Percentiles rank a stretch among this genome's conserved stretches.
Conservation (phyloP, 2,329 filamentous ascomycete species). For the Alternaria atra region DNA sequence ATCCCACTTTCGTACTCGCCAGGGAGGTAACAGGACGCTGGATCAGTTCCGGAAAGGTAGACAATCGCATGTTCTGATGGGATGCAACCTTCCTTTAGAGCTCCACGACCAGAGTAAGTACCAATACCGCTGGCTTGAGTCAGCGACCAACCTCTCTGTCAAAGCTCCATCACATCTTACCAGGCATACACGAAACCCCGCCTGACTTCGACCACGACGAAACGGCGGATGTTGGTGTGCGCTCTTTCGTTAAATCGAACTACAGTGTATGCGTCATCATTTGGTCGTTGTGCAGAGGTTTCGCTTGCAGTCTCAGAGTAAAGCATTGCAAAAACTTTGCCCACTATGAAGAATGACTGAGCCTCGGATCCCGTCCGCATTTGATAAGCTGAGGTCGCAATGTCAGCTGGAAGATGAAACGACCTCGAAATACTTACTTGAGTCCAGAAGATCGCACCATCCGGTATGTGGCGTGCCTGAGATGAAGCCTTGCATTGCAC, state of each 20-base stretch:
- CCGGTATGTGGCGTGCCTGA: conserved; percentile 9
- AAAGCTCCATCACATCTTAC: too few relatives aligned
- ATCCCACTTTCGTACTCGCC: conserved; percentile 46
- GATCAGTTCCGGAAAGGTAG: conserved; percentile 26
- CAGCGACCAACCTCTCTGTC: too few relatives aligned
- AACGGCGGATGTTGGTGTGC: conserved; percentile 38
- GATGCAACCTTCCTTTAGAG: conserved; percentile 50
- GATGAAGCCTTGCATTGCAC: not conserved
- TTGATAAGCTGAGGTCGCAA: too few relatives aligned
- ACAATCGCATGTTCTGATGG: conserved; percentile 52
- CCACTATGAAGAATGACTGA: conserved; percentile 25
- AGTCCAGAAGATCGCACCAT: conserved; percentile 18
- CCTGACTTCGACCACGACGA: conserved; percentile 31
- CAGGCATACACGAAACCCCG: conserved; percentile 36
- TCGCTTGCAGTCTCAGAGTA: conserved; percentile 25
- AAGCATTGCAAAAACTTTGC: conserved; percentile 36
- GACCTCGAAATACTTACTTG: conserved; percentile 7
- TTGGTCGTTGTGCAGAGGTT: not conserved
- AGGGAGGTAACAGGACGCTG: conserved; percentile 15
- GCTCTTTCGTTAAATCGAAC: conserved; percentile 23
- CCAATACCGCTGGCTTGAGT: conserved; percentile 46
- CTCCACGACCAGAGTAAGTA: conserved; percentile 52
- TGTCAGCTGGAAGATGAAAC: too few relatives aligned
- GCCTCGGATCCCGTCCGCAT: conserved; percentile 30
- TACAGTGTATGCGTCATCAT: conserved; percentile 19